Evolutionary conservation across 2,329 filamentous ascomycete species (phyloP).

Genomic region (Alternaria atra): DNA sequence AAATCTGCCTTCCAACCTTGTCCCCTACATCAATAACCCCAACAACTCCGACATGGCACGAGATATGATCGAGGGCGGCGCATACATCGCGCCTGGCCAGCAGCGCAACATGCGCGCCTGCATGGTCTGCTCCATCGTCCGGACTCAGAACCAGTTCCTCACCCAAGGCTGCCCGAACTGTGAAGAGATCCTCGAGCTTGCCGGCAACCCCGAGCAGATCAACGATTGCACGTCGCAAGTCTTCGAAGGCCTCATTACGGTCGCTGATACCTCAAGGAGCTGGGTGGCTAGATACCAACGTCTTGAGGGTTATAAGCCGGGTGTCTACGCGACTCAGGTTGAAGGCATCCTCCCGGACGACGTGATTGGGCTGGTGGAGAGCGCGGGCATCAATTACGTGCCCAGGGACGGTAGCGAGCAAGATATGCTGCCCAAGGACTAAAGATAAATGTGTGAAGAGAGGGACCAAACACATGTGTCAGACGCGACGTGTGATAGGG

Average conservation of each 20-base stretch:
- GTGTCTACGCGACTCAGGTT: slow-evolving; percentile 95
- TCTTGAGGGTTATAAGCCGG: slow-evolving; percentile 84
- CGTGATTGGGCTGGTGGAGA: slow-evolving; percentile 64
- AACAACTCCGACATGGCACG: slow-evolving; percentile 7
- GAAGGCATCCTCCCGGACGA: slow-evolving; percentile 76
- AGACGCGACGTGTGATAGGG: not conserved
- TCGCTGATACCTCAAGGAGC: slow-evolving; percentile 81
- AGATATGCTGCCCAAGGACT: slow-evolving; percentile 48
- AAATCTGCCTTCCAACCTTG: slow-evolving; percentile 2
- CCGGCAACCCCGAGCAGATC: slow-evolving; percentile 79
- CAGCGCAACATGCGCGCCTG: slow-evolving; percentile 91
- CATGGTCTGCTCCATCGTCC: slow-evolving; percentile 98
- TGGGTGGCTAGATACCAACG: slow-evolving; percentile 99
- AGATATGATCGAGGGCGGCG: slow-evolving; percentile 55
- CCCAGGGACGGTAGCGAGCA: slow-evolving; percentile 55
- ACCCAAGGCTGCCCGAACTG: slow-evolving; percentile 94
- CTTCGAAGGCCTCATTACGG: slow-evolving; percentile 89
- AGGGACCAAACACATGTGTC: not conserved
- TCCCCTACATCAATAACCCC: not conserved
- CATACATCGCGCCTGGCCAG: slow-evolving; percentile 77
- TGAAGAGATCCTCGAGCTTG: slow-evolving; percentile 87
- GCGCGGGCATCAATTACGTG: slow-evolving; percentile 68
- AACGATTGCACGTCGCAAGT: slow-evolving; percentile 95
- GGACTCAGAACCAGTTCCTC: slow-evolving; percentile 82
- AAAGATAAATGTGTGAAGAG: not conserved